Evolutionary conservation across 2,329 filamentous ascomycete genomes (phyloP).

Genomic region (Fusarium humuli): DNA sequence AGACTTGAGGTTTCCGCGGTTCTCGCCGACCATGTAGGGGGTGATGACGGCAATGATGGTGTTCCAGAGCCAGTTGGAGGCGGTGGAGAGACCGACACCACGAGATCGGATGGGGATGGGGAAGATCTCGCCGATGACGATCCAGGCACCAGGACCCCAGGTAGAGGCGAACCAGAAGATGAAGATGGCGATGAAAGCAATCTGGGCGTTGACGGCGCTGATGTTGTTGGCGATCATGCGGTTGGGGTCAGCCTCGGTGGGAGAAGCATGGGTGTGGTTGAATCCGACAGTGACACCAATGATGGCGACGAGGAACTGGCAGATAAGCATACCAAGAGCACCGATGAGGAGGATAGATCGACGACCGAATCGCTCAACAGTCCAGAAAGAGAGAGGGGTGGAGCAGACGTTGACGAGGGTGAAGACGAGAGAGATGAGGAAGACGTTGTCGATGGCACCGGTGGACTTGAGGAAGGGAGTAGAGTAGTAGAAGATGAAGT

Average conservation of each 20-base stretch:
- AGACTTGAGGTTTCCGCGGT: conserved; percentile 60
- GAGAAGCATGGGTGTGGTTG: conserved; percentile 62
- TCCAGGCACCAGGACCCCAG: conserved; percentile 86
- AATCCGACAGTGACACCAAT: conserved; percentile 72
- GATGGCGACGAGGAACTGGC: conserved; percentile 88
- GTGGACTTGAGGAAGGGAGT: conserved; percentile 86
- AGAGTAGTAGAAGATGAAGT: conserved; percentile 92
- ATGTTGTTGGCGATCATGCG: conserved; percentile 63
- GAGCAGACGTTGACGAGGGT: conserved; percentile 89
- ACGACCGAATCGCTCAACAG: conserved; percentile 84
- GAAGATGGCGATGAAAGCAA: conserved; percentile 91
- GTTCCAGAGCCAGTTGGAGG: conserved; percentile 75
- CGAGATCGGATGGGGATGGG: conserved; percentile 88
- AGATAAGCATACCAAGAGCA: conserved; percentile 83
- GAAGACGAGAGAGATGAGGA: conserved; percentile 87
- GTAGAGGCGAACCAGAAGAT: conserved; percentile 93
- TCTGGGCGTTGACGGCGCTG: conserved; percentile 68
- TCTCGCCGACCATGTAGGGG: conserved; percentile 71
- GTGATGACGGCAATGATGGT: conserved; percentile 76
- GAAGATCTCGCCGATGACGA: conserved; percentile 90
- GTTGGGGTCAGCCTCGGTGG: conserved; percentile 49
- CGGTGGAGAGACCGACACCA: conserved; percentile 86
- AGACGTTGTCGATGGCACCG: conserved; percentile 79
- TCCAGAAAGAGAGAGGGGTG: conserved; percentile 88
- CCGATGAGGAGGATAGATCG: conserved; percentile 83